Percentiles rank a stretch among this genome's conserved stretches.
Evolutionary conservation across 306 rosid genomes (phyloP).

Genomic region (Abrus precatorius): DNA sequence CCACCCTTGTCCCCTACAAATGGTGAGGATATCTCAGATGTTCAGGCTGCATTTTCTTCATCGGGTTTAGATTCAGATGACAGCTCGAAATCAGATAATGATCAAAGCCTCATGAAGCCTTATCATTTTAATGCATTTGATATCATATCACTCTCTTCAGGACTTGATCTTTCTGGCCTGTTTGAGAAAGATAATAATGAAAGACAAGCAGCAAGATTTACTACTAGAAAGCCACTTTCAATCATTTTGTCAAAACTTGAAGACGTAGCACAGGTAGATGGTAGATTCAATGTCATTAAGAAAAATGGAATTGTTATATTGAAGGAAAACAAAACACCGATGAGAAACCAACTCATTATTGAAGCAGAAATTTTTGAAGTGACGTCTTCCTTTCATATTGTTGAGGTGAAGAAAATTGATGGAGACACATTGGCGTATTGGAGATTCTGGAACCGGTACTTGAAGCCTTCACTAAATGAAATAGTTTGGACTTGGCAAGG

Average conservation of each 20-base stretch:
- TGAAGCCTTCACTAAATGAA: conserved; percentile 67
- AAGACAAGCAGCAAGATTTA: conserved; percentile 50
- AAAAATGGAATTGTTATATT: conserved; percentile 63
- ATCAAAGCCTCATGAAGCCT: conserved; percentile 41
- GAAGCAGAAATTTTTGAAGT: conserved; percentile 83
- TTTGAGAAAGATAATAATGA: conserved; percentile 58
- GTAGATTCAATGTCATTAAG: conserved; percentile 59
- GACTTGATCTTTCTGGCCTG: conserved; percentile 74
- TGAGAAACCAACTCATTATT: conserved; percentile 64
- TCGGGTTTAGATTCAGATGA: conserved; percentile 1
- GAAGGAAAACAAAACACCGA: conserved; percentile 61
- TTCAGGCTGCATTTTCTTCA: conserved; percentile 46
- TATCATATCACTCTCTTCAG: conserved; percentile 75
- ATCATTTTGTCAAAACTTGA: conserved; percentile 66
- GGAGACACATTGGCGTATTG: conserved; percentile 76
- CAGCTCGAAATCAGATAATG: not conserved
- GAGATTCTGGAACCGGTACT: conserved; percentile 56
- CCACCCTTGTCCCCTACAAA: conserved; percentile 37
- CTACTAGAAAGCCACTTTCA: conserved; percentile 55
- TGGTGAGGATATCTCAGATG: conserved; percentile 33
- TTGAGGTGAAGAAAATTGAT: conserved; percentile 71
- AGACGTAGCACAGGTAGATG: conserved; percentile 61
- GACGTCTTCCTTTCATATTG: conserved; percentile 64
- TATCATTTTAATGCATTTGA: conserved; percentile 73
- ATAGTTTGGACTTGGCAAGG: conserved; percentile 74